Conservation (phyloP, 257 asterid species). For the Galeopsis tetrahit region DNA sequence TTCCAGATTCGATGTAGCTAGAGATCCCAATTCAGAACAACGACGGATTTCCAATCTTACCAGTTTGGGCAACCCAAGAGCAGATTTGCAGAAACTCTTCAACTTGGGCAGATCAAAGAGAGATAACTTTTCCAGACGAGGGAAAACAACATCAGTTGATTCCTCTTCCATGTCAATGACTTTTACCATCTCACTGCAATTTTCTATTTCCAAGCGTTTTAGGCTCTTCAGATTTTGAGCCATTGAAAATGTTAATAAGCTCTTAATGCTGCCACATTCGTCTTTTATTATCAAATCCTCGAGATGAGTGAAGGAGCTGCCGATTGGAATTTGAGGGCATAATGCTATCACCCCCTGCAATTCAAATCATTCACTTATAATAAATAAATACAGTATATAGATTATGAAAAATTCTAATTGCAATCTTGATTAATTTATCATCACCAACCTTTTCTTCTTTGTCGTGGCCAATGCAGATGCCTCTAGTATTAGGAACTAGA, state of each 20-base stretch:
- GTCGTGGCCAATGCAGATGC: not conserved
- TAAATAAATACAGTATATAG: too few relatives aligned
- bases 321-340: not conserved
- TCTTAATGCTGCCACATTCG: not conserved
- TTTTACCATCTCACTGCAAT: constrained; percentile 7
- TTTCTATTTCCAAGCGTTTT: not conserved
- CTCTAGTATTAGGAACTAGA: not conserved
- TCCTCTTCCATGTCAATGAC: not conserved
- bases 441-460: not conserved
- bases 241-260: constrained; percentile 14
- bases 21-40: not conserved
- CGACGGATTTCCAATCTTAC: too few relatives aligned
- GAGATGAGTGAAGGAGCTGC: not conserved
- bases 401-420: too few relatives aligned
- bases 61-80: not conserved
- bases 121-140: not conserved
- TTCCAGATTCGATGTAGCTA: too few relatives aligned
- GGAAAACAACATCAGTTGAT: not conserved
- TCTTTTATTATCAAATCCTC: not conserved
- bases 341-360: not conserved
- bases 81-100: not conserved
- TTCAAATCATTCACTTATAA: not conserved
- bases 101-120: not conserved
- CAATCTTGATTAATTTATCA: too few relatives aligned
- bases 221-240: constrained; percentile 29